Conservation (phyloP, 768 basidiomycete species). For the Lactifluus volemus region DNA sequence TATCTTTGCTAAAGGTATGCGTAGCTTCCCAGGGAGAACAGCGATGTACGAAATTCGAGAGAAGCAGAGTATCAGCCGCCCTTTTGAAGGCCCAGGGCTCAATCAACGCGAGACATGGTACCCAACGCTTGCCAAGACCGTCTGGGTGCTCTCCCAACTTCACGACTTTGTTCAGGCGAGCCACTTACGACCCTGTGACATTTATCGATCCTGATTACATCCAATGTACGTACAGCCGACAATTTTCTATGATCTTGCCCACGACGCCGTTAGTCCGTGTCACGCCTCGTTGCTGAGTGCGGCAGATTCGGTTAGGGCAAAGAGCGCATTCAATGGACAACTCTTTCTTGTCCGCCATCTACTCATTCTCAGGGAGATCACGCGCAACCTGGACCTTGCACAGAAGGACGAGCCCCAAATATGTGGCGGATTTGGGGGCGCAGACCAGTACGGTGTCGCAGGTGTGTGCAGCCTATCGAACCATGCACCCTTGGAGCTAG, state of each 20-base stretch:
- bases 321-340: too few species aligned
- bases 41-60: slow-evolving; percentile 44
- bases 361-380: slow-evolving; percentile 78
- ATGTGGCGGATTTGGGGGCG: slow-evolving; percentile 23
- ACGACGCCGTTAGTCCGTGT: too few species aligned
- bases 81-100: too few species aligned
- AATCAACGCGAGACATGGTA: too few species aligned
- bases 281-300: too few species aligned
- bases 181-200: too few species aligned
- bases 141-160: slow-evolving; percentile 61
- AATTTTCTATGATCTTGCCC: too few species aligned
- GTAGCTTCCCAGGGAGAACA: slow-evolving; percentile 39
- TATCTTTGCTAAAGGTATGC: neutral
- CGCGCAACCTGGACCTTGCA: slow-evolving; percentile 57
- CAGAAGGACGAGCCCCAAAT: slow-evolving; percentile 20
- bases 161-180: too few species aligned
- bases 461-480: slow-evolving; percentile 32
- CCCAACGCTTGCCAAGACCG: slow-evolving; percentile 30
- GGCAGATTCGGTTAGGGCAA: too few species aligned
- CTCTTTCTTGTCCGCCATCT: too few species aligned
- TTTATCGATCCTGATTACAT: neutral
- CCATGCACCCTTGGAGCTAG: neutral
- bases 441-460: slow-evolving; percentile 46
- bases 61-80: too few species aligned
- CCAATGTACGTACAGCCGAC: slow-evolving; percentile 31